These are phyloP conservation scores for Neltuma alba DNA, from an alignment of 306 rosid species.

Conservation along the genomic window DNA sequence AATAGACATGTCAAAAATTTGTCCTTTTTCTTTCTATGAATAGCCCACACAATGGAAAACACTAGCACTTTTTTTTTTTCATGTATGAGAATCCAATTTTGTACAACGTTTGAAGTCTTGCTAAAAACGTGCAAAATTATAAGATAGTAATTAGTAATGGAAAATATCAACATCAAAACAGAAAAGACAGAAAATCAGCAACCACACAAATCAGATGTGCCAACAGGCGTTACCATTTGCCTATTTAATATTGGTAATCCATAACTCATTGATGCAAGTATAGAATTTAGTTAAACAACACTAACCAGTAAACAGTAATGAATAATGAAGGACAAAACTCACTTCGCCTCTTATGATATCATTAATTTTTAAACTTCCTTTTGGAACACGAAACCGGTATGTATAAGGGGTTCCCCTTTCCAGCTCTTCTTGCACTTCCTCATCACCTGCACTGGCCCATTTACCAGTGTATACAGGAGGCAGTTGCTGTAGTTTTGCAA, in stretches of 20 bases:
- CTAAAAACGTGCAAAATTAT: not conserved
- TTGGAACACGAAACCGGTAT: conserved; percentile 81
- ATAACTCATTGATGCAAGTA: not conserved
- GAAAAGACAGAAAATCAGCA: not conserved
- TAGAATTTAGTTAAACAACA: not conserved
- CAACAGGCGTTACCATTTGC: not conserved
- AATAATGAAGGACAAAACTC: conserved; percentile 35
- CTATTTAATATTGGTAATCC: not conserved
- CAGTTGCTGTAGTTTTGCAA: conserved; percentile 69
- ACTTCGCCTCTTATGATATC: conserved; percentile 94
- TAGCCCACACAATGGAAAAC: no score
- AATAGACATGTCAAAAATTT: conserved; percentile 2
- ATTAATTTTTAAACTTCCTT: conserved; percentile 81
- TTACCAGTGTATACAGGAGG: conserved; percentile 93
- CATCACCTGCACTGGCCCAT: conserved; percentile 74
- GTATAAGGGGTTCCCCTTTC: conserved; percentile 76
- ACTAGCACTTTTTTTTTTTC: not conserved
- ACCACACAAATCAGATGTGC: conserved; percentile 8
- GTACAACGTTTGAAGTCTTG: not conserved
- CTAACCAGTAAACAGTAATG: not conserved
- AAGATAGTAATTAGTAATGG: not conserved
- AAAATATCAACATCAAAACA: not conserved
- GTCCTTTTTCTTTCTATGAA: no score
- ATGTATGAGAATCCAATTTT: not conserved
- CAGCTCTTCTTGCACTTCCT: conserved; percentile 72